Conservation (phyloP, 1,284 basidiomycete genomes). For the Xerocomus minutiporus region DNA sequence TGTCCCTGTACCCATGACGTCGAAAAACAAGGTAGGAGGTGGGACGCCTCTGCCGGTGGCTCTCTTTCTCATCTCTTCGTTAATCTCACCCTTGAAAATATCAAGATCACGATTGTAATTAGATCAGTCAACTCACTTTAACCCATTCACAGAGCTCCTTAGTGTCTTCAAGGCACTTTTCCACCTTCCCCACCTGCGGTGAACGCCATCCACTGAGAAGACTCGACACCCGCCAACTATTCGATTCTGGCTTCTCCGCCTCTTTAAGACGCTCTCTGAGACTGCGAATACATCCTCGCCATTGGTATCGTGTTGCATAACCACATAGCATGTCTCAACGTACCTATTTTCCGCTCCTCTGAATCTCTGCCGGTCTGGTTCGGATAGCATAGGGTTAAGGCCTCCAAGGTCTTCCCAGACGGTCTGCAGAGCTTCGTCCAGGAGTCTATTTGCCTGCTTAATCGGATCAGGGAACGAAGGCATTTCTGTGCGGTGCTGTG, state of each 20-base stretch:
- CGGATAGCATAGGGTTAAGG: slow-evolving; percentile 1
- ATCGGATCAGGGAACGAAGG: slow-evolving; percentile 1
- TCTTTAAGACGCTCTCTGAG: slow-evolving; percentile 8
- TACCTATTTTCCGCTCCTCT: slow-evolving; percentile 13
- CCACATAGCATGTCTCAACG: not conserved
- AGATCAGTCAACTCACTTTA: slow-evolving; percentile 1
- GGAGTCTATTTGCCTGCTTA: not conserved
- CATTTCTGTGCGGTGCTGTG: slow-evolving; percentile 7
- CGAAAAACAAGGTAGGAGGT: not conserved
- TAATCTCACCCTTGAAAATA: slow-evolving; percentile 9
- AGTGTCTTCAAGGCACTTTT: slow-evolving; percentile 4
- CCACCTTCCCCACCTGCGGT: not conserved
- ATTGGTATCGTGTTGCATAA: not conserved
- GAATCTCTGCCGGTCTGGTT: slow-evolving; percentile 4
- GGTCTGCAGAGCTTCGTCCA: slow-evolving; percentile 6
- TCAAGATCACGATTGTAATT: not conserved
- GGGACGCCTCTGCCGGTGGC: not conserved
- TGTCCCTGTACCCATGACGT: not conserved
- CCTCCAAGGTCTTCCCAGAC: slow-evolving; percentile 3
- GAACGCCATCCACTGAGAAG: slow-evolving; percentile 7
- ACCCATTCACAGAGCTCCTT: slow-evolving; percentile 7
- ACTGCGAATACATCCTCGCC: not conserved
- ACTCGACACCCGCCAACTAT: not conserved
- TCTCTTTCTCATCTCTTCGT: slow-evolving; percentile 1
- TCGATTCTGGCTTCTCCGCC: not conserved